phyloP scores from a whole-genome alignment of 345 rosid species.

The Populus davidiana region DNA sequence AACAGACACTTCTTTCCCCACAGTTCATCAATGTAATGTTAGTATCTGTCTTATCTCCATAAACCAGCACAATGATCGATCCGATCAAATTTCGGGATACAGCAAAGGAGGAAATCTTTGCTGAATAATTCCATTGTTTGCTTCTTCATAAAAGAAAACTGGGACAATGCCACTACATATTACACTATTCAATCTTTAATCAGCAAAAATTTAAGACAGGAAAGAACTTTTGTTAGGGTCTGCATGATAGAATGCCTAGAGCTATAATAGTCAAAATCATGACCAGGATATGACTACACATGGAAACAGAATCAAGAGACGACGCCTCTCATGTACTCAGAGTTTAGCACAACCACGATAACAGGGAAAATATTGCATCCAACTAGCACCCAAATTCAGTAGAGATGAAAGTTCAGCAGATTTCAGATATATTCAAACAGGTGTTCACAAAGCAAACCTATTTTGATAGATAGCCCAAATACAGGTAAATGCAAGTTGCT shows the following conservation, averaged over 20 bases:
- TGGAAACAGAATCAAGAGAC: background rate
- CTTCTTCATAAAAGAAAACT: background rate
- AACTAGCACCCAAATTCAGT: constrained; percentile 8
- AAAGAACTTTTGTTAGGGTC: background rate
- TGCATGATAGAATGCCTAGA: background rate
- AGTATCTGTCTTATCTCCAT: background rate
- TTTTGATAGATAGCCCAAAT: constrained; percentile 74
- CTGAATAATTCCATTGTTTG: background rate
- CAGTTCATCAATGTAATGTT: background rate
- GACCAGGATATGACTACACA: background rate
- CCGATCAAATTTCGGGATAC: background rate
- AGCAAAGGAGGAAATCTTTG: background rate
- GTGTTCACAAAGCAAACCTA: constrained; percentile 45
- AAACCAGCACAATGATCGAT: background rate
- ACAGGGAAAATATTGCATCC: background rate
- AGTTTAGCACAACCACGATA: background rate
- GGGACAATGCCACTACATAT: background rate
- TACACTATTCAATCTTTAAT: background rate
- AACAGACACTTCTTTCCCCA: background rate
- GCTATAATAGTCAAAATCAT: background rate
- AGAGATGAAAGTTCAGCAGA: background rate
- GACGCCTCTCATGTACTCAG: background rate
- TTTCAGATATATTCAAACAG: background rate
- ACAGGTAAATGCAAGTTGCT: constrained; percentile 63
- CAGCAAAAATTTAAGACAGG: background rate